Base-by-base conservation (phyloP, 1,284 basidiomycete genomes). In the Serendipita sp. region DNA sequence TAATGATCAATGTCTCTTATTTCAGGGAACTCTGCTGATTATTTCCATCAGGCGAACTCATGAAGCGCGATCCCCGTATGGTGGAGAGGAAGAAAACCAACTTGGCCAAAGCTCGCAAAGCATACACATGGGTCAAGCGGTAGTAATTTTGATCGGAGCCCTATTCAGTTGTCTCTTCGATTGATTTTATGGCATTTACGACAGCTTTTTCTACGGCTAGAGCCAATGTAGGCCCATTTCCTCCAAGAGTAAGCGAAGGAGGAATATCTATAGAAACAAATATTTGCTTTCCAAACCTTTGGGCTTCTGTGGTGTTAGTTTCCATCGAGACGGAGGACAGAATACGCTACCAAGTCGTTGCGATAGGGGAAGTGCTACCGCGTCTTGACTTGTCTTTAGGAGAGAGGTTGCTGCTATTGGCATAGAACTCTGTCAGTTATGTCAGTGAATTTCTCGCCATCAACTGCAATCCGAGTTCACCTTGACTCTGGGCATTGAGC, bases 81-180 rank as follows among this genome's bases (percentile, higher is more conserved):
- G 93, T 97, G 35, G 95, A 99, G 77, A 82, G 95, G 68, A 99
- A 99, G 78, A 97, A 98, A 81, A 93, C 95, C 5, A 90, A 90
- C 65, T 74, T 84, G 68, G 84, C 87, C 66, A 97, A 97, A 78
- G 91, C 95, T 66, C 85, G 94, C 73, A 94, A 95, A 77, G 80
- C 80, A 88, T 88, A 90, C 70, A 79, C 89, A 67, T 96, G 93
- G 93, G 92, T 96, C 86, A 96, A 94, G 79, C 90, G 93, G 75
- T 96, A 79, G 2, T 10, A n/a, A 8, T 67, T 17, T 34, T 1
- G 15, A 10, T 43, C 12, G 8, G 38, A 6, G 5, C 32, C 4
- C 53, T 58, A 34, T 32, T 22, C 32, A 22, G 30, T 2, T 10
- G 53, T 26, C 32, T 58, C 22, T 49, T 30, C 53, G 22, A 58